Percentiles rank a stretch among this genome's conserved stretches.
These are phyloP conservation scores for Neostapfia colusana DNA, from an alignment of 176 grass and related monocot genomes.

Conservation along the genomic window DNA sequence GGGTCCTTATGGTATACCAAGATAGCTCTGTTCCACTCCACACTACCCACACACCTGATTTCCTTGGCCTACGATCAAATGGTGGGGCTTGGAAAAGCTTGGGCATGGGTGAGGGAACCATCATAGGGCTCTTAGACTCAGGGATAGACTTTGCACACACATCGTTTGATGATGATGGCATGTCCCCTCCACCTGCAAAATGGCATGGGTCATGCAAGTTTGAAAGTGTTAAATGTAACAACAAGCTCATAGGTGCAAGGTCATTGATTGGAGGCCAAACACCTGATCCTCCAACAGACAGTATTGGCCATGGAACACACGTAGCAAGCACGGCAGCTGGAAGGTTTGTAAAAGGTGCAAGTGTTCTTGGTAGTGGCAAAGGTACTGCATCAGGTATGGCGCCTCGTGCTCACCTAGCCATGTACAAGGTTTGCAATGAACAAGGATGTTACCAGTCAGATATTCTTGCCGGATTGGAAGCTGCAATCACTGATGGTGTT, in stretches of 20 bases:
- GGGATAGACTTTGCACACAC: conserved; percentile 39
- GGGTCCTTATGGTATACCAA: conserved; percentile 35
- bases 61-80: conserved; percentile 34
- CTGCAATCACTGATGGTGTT: conserved; percentile 57
- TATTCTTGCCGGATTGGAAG: conserved; percentile 44
- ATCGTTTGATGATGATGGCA: conserved; percentile 56
- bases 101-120: conserved; percentile 48
- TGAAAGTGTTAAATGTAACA: conserved; percentile 35
- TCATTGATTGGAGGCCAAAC: neutral
- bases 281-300: neutral
- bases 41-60: conserved; percentile 55
- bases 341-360: conserved; percentile 36
- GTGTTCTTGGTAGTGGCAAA: conserved; percentile 48
- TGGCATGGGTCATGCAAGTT: conserved; percentile 52
- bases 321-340: conserved; percentile 56
- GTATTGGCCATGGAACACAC: conserved; percentile 55
- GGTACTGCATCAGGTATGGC: conserved; percentile 56
- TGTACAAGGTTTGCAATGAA: conserved; percentile 46
- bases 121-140: conserved; percentile 54
- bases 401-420: conserved; percentile 48
- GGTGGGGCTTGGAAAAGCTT: conserved; percentile 32
- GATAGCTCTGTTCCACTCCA: conserved; percentile 32
- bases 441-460: neutral
- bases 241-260: conserved; percentile 47
- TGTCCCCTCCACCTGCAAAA: conserved; percentile 33